Evolutionary conservation across 257 asterid species (phyloP), one percentile per base, ranked within the genome.

Genomic region (Penstemon davidsonii): DNA sequence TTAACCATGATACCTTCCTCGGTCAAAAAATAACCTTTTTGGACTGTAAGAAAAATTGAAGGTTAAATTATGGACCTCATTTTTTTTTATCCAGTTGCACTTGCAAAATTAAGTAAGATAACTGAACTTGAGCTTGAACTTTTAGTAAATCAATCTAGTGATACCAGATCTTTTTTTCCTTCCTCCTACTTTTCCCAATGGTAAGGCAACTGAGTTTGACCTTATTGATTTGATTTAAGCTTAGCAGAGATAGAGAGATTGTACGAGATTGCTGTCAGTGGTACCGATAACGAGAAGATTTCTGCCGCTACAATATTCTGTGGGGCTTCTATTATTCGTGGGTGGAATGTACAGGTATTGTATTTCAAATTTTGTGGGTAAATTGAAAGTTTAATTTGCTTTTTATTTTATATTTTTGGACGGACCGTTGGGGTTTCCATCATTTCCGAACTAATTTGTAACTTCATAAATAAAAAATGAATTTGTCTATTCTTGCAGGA

Each of bases 271-370:
- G 96, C 96, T 64, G 78, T 83, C 82, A 85, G 76, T 53, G 96
- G 97, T 77, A 81, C 96, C 10, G 91, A 94, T 69, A 97, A 87
- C 6, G 97, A 94, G 84, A 91, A 91, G 87, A 82, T 94, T 67
- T 88, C 91, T 76, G 99, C 99, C 52, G 97, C 96, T 76, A 86
- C 88, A 68, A 67, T 94, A 78, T 79, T 94, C 56, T 91, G 97
- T 55, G 99, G 97, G 72, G 90, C 99, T 76, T 91, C 97, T 78
- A 84, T 94, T 73, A 62, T 72, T 73, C 99, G 97, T 78, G 97
- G 99, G 55, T 94, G 99, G 99, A 94, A 85, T 82, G 69, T 94
- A 78, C 99, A 94, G 99, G 99, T 91, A 81, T 19, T 59, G 55
- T 62, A 63, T 69, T 67, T 69, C 55, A 7, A 18, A 44, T 57